Conservation (phyloP, 805 yeast genomes). For the Lachancea fermentati region DNA sequence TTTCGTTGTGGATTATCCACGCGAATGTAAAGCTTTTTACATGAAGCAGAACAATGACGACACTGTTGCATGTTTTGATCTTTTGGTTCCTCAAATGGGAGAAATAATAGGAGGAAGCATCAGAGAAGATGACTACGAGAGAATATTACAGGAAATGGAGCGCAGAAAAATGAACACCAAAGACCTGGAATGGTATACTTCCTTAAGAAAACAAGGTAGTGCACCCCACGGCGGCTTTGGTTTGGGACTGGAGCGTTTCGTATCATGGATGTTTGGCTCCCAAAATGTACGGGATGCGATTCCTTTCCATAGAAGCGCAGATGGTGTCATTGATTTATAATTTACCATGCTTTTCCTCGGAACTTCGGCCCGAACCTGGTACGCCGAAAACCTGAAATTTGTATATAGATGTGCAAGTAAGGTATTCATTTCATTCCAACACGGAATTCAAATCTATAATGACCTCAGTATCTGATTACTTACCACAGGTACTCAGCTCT, state of each 20-base stretch:
- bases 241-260: slow-evolving; percentile 82
- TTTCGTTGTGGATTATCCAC: slow-evolving; percentile 86
- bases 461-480: slow-evolving; percentile 16
- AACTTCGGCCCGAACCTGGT: slow-evolving; percentile 5
- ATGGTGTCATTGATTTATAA: slow-evolving; percentile 33
- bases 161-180: slow-evolving; percentile 48
- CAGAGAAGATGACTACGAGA: slow-evolving; percentile 63
- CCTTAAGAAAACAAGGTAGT: slow-evolving; percentile 67
- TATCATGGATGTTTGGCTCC: slow-evolving; percentile 65
- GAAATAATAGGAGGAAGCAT: slow-evolving; percentile 93
- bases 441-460: not conserved
- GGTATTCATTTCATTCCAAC: not conserved
- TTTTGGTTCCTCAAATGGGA: slow-evolving; percentile 85
- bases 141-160: slow-evolving; percentile 45
- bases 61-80: slow-evolving; percentile 87
- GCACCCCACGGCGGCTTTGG: slow-evolving; percentile 98
- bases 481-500: slow-evolving; percentile 42
- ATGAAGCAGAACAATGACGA: slow-evolving; percentile 57
- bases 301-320: slow-evolving; percentile 76
- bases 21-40: slow-evolving; percentile 77
- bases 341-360: not conserved
- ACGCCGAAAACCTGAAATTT: slow-evolving; percentile 1
- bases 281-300: slow-evolving; percentile 83
- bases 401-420: slow-evolving; percentile 3
- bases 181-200: slow-evolving; percentile 74